Conservation (phyloP, 495 filamentous ascomycete genomes). For the Neurospora sp. region DNA sequence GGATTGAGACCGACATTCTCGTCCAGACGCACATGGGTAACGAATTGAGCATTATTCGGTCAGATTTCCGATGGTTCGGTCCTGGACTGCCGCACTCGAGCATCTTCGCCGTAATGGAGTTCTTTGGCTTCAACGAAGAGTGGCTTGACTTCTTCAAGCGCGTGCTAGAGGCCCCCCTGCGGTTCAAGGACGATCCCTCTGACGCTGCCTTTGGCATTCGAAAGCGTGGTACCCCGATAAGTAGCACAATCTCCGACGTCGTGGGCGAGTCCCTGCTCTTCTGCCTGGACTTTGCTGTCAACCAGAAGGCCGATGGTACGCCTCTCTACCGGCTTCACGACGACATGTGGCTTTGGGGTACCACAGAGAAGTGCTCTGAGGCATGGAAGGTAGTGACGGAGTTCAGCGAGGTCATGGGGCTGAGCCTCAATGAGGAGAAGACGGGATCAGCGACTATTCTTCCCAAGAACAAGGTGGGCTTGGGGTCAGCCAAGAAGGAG, state of each 20-base stretch:
- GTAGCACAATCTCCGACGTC: conserved; percentile 47
- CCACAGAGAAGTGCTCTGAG: conserved; percentile 41
- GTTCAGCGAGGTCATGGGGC: conserved; percentile 45
- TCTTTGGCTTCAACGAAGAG: conserved; percentile 47
- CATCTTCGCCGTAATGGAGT: conserved; percentile 46
- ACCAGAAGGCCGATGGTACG: conserved; percentile 40
- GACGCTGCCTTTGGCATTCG: conserved; percentile 27
- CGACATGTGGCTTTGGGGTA: conserved; percentile 61
- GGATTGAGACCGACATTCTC: conserved; percentile 49
- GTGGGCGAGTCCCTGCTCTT: conserved; percentile 55
- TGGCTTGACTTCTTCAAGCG: conserved; percentile 55
- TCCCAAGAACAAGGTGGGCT: conserved; percentile 8
- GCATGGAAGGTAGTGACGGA: conserved; percentile 49
- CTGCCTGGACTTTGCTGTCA: conserved; percentile 57
- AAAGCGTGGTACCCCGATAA: conserved; percentile 47
- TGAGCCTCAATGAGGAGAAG: conserved; percentile 51
- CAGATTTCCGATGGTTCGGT: conserved; percentile 54
- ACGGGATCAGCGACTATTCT: conserved; percentile 42
- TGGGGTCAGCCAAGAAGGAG: neutral
- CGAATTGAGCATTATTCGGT: conserved; percentile 48
- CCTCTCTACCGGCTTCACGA: conserved; percentile 58
- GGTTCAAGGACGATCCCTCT: conserved; percentile 28
- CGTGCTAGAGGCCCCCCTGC: conserved; percentile 49
- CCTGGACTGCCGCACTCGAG: conserved; percentile 51
- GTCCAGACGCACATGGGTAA: conserved; percentile 41